Percentiles rank a stretch among this genome's conserved stretches.
Evolutionary conservation across 1,139 yeast species (phyloP).

Genomic region (Nakaseomyces uthaithaninus): DNA sequence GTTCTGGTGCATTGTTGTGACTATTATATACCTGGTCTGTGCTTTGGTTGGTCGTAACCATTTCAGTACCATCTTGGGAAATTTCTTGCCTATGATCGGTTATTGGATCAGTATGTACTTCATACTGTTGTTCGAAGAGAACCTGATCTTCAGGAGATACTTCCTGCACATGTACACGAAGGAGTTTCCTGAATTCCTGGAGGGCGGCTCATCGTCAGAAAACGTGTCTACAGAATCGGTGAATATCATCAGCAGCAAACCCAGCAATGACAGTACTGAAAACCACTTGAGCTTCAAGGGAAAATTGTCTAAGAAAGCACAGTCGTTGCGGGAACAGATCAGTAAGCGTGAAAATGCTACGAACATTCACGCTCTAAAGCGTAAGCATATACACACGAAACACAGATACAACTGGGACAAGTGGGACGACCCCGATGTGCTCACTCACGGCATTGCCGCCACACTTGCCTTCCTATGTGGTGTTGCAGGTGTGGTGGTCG

Average conservation of each 20-base stretch:
- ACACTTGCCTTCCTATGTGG: slow-evolving; percentile 52
- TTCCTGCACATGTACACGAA: slow-evolving; percentile 44
- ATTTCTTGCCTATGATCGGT: slow-evolving; percentile 89
- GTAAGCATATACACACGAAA: slow-evolving; percentile 17
- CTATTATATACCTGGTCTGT: slow-evolving; percentile 57
- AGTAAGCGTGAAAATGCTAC: slow-evolving; percentile 8
- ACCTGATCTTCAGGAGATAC: slow-evolving; percentile 54
- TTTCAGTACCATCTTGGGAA: slow-evolving; percentile 70
- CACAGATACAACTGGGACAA: slow-evolving; percentile 53
- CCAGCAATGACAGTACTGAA: slow-evolving; percentile 8
- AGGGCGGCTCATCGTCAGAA: slow-evolving; percentile 2
- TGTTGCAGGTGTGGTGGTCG: slow-evolving; percentile 69
- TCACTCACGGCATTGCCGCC: slow-evolving; percentile 63
- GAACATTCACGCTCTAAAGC: slow-evolving; percentile 20
- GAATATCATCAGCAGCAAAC: slow-evolving; percentile 2
- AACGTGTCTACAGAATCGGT: neutral
- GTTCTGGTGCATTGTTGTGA: slow-evolving; percentile 61
- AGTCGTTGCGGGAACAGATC: slow-evolving; percentile 3
- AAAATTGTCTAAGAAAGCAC: slow-evolving; percentile 4
- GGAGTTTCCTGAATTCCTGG: slow-evolving; percentile 39
- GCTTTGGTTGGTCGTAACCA: slow-evolving; percentile 71
- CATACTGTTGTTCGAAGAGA: slow-evolving; percentile 64
- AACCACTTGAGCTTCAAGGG: neutral
- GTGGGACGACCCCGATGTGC: slow-evolving; percentile 50
- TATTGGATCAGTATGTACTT: slow-evolving; percentile 88